Evolutionary conservation across 257 asterid species (phyloP).

Genomic region (Nicotiana attenuata): DNA sequence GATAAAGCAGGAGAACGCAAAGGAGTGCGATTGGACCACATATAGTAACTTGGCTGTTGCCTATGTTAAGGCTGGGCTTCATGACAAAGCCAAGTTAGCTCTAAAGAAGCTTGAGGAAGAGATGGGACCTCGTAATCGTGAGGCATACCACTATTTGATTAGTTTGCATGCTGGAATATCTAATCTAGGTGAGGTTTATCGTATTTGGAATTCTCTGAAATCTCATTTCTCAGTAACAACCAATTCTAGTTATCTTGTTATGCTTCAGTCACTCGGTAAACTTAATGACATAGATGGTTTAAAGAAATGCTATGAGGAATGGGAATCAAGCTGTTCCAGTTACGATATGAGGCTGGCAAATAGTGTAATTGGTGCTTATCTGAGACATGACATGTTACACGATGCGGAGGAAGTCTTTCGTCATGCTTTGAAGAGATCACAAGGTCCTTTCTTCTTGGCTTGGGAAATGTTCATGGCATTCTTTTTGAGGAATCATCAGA

Average conservation of each 20-base stretch:
- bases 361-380: slow-evolving; percentile 40
- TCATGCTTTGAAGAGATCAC: slow-evolving; percentile 32
- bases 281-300: slow-evolving; percentile 48
- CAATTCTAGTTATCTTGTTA: slow-evolving; percentile 55
- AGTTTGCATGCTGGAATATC: slow-evolving; percentile 56
- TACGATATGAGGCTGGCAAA: slow-evolving; percentile 54
- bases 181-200: slow-evolving; percentile 50
- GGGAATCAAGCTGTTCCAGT: slow-evolving; percentile 49
- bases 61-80: slow-evolving; percentile 44
- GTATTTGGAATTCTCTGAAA: slow-evolving; percentile 63
- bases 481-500: slow-evolving; percentile 33
- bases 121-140: slow-evolving; percentile 45
- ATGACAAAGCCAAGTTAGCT: slow-evolving; percentile 62
- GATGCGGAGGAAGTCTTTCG: slow-evolving; percentile 50
- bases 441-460: slow-evolving; percentile 46
- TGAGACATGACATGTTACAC: slow-evolving; percentile 40
- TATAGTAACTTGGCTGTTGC: slow-evolving; percentile 66
- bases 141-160: slow-evolving; percentile 56
- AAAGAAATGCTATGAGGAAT: slow-evolving; percentile 62
- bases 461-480: slow-evolving; percentile 50
- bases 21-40: slow-evolving; percentile 59
- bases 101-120: slow-evolving; percentile 47
- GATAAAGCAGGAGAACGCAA: slow-evolving; percentile 40
- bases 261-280: slow-evolving; percentile 64
- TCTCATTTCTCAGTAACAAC: slow-evolving; percentile 33